Conservation (phyloP, 108 stramenopile species). For the Fistulifera pelliculosa region DNA sequence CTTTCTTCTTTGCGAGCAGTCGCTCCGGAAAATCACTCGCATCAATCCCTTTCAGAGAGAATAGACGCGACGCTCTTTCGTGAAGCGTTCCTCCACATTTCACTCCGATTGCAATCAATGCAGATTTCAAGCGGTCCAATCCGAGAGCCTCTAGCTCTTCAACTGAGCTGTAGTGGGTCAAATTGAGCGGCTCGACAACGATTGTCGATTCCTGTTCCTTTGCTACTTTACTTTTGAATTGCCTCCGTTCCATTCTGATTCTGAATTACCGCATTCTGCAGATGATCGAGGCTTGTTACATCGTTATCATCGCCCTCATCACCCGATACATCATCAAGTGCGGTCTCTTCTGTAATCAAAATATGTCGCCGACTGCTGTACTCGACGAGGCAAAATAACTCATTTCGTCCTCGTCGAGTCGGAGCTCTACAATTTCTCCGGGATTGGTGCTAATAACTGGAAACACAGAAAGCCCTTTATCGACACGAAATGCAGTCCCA, state of each 20-base stretch:
- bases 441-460: constrained; percentile 76
- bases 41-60: constrained; percentile 78
- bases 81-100: constrained; percentile 85
- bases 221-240: constrained; percentile 7
- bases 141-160: constrained; percentile 63
- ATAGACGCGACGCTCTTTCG: constrained; percentile 81
- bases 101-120: constrained; percentile 69
- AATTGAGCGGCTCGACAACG: constrained; percentile 31
- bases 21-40: constrained; percentile 61
- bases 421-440: constrained; percentile 55
- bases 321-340: constrained; percentile 9
- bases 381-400: constrained; percentile 20
- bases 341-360: constrained; percentile 12
- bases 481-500: constrained; percentile 41
- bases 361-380: constrained; percentile 31
- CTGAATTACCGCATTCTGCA: too few relatives aligned
- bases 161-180: constrained; percentile 36
- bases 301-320: not conserved
- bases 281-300: not conserved
- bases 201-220: not conserved
- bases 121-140: constrained; percentile 81
- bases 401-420: constrained; percentile 29
- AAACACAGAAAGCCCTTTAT: constrained; percentile 13
- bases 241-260: constrained; percentile 17
- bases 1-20: constrained; percentile 37